Conservation (phyloP, 306 rosid species). For the Vicia villosa region DNA sequence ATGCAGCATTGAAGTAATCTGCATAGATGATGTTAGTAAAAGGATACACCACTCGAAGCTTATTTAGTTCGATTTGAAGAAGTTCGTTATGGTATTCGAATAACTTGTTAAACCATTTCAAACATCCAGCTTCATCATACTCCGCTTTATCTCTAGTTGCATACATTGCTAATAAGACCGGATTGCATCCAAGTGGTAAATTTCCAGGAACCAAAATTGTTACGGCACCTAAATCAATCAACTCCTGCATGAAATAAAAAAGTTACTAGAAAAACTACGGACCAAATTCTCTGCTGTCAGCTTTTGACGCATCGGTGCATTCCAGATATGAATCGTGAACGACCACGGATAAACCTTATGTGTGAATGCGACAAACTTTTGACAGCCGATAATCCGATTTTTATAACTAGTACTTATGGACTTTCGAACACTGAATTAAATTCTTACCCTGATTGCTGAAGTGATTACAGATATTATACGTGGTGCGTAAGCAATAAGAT, state of each 20-base stretch:
- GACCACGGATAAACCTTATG: no score
- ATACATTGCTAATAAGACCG: slow-evolving; percentile 38
- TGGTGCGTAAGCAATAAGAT: slow-evolving; percentile 40
- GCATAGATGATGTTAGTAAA: slow-evolving; percentile 49
- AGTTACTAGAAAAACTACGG: no score
- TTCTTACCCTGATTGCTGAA: slow-evolving; percentile 43
- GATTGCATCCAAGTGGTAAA: slow-evolving; percentile 60
- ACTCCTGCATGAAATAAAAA: slow-evolving; percentile 38
- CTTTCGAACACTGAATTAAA: slow-evolving; percentile 4
- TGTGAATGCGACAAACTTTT: no score
- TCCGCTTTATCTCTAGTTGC: slow-evolving; percentile 29
- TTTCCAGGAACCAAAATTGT: slow-evolving; percentile 58
- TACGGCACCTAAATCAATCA: slow-evolving; percentile 56
- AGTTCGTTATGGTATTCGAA: slow-evolving; percentile 44
- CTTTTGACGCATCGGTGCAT: no score
- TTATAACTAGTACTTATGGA: no score
- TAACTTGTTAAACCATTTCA: slow-evolving; percentile 50
- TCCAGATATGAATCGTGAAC: no score
- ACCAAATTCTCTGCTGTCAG: no score
- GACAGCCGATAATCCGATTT: no score
- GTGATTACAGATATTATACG: slow-evolving; percentile 43
- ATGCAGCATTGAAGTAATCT: slow-evolving; percentile 50
- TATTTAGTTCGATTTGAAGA: slow-evolving; percentile 45
- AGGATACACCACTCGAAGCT: slow-evolving; percentile 47
- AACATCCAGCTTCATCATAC: slow-evolving; percentile 54